Evolutionary conservation across 2,329 filamentous ascomycete genomes (phyloP).

Genomic region (Arachnopeziza araneosa): DNA sequence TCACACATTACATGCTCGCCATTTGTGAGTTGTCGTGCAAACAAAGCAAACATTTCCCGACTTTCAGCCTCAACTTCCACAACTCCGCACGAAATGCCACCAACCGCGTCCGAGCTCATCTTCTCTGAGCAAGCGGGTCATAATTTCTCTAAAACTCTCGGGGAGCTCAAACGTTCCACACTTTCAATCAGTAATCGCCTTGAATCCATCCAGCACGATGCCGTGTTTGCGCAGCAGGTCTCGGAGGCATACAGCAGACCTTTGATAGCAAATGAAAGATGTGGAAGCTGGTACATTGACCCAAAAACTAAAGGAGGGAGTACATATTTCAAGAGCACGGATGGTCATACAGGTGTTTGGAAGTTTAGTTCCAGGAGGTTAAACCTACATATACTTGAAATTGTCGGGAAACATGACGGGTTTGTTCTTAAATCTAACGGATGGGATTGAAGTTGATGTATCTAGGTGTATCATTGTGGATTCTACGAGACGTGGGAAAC

Average conservation of each 20-base stretch:
- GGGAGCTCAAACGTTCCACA: constrained; percentile 68
- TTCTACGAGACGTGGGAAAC: constrained; percentile 85
- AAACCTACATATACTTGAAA: constrained; percentile 73
- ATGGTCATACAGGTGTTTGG: constrained; percentile 90
- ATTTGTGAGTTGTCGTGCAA: no score
- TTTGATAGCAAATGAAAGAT: constrained; percentile 87
- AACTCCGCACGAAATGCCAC: constrained; percentile 23
- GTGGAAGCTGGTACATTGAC: constrained; percentile 90
- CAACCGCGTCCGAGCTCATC: constrained; percentile 39
- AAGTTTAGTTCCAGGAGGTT: constrained; percentile 78
- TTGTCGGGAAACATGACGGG: constrained; percentile 64
- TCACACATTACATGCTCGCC: no score
- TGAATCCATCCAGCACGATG: constrained; percentile 69
- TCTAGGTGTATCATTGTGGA: constrained; percentile 76
- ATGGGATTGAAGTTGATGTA: neutral
- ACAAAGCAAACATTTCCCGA: neutral
- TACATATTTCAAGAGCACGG: constrained; percentile 96
- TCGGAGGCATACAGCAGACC: constrained; percentile 53
- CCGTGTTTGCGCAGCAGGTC: constrained; percentile 64
- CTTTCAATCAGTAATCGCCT: constrained; percentile 79
- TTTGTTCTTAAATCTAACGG: constrained; percentile 33
- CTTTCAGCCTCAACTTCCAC: neutral
- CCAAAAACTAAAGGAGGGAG: constrained; percentile 61
- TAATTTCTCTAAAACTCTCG: constrained; percentile 63
- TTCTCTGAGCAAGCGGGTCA: constrained; percentile 47